Evolutionary conservation across 2,329 filamentous ascomycete genomes (phyloP), one percentile per base, ranked within the genome.

Genomic region (Aureobasidium mangrovei): DNA sequence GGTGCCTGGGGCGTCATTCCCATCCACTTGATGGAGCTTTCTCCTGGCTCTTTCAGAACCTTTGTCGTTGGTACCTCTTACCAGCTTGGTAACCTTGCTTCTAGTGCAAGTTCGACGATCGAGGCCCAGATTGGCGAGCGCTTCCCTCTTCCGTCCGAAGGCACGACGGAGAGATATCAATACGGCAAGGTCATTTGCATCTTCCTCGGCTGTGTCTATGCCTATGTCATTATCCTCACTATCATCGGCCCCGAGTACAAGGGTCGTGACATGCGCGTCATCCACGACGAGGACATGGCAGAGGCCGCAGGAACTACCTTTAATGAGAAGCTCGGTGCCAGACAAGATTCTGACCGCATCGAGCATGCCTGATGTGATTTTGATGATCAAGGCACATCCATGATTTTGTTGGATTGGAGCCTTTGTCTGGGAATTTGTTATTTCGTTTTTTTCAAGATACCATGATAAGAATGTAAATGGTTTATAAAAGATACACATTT

Each of bases 171-270:
- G 31, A 63, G 69, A 5, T 74, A 73, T 53, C 56, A 67, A 54
- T 76, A 76, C 54, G 69, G 65, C 8, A 74, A 65, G 36, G 70
- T 72, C 18, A 71, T 71, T 8, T 69, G 63, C 44, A 66, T 66
- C 64, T 95, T 95, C 70, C 90, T 95, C 86, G 90, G 78, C 1
- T 89, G 85, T 61, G 88, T 94, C 1, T 95, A 75, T 61, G 78
- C 71, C 2, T 84, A 83, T 64, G 72, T 77, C 4, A 81, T 84
- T 57, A 7, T 83, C 2, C 65, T 88, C 53, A 84, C 83, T 0
- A 67, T 87, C 7, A 41, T 87, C 3, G 85, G 85, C 4, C 76
- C 76, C 0, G 76, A 79, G 64, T 65, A 73, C 67, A 66, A 73
- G 58, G 64, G 65, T 24, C 57, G 67, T 2, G 57, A 60, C 4